A percentile compares a stretch with the other conserved stretches of the same genome.
phyloP scores from a whole-genome alignment of 1,284 basidiomycete species.

The Porodaedalea pini region DNA sequence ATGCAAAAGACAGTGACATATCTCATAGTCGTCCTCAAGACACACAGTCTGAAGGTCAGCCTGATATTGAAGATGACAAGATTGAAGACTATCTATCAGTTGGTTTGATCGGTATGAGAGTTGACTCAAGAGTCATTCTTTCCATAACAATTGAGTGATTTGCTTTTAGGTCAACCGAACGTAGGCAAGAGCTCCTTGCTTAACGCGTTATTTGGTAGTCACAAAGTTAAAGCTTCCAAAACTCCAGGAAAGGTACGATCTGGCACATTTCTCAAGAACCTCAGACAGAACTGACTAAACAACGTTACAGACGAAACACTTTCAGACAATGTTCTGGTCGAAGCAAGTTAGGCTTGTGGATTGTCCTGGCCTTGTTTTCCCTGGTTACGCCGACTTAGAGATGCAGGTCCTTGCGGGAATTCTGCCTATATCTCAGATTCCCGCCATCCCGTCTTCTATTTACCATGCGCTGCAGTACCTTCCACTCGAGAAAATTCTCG shows the following conservation, averaged over 20 bases:
- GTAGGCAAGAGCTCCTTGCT: constrained; percentile 90
- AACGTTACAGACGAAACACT: constrained; percentile 79
- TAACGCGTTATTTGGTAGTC: constrained; percentile 85
- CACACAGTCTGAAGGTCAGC: constrained; percentile 29
- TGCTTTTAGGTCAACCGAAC: constrained; percentile 75
- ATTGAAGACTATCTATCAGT: constrained; percentile 65
- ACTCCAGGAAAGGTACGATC: constrained; percentile 81
- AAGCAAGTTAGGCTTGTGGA: constrained; percentile 78
- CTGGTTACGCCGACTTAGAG: constrained; percentile 75
- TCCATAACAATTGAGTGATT: constrained; percentile 6
- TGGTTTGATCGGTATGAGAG: constrained; percentile 70
- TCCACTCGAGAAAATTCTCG: constrained; percentile 73
- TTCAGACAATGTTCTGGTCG: constrained; percentile 89
- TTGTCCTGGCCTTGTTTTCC: constrained; percentile 84
- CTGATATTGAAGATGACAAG: constrained; percentile 32
- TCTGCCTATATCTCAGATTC: constrained; percentile 85
- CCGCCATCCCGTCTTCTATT: constrained; percentile 75
- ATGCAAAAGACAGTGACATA: constrained; percentile 42
- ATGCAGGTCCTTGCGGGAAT: constrained; percentile 70
- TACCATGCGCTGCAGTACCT: constrained; percentile 65
- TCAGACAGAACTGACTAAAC: constrained; percentile 2
- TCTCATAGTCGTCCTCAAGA: constrained; percentile 26
- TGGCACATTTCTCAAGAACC: constrained; percentile 1
- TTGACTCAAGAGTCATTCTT: background rate
- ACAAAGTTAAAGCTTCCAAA: constrained; percentile 79